phyloP scores from a whole-genome alignment of 768 basidiomycete genomes.

The Boletus sp. region DNA sequence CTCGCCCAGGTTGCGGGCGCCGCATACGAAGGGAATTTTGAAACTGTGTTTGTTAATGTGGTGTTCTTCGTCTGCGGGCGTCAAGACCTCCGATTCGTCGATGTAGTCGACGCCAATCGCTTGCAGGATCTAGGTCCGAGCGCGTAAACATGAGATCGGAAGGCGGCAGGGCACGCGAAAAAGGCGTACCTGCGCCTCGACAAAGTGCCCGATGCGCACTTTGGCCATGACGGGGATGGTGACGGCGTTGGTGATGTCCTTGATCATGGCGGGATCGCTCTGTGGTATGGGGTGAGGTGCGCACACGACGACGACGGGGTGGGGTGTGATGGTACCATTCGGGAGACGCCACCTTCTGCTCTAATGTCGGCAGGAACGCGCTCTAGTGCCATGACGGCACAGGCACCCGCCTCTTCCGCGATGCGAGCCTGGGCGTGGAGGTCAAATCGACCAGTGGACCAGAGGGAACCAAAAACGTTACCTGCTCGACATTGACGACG shows the following conservation, averaged over 20 bases:
- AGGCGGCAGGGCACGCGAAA: background rate
- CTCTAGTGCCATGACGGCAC: conserved; percentile 97
- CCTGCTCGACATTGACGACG: conserved; percentile 78
- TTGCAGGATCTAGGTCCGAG: conserved; percentile 73
- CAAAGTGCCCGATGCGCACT: conserved; percentile 95
- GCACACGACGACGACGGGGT: background rate
- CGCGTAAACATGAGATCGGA: too few relatives aligned
- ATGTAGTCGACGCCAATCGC: conserved; percentile 95
- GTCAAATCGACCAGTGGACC: conserved; percentile 7
- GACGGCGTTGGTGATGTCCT: conserved; percentile 90
- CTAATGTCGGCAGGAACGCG: conserved; percentile 96
- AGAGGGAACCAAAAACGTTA: conserved; percentile 10
- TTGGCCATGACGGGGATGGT: conserved; percentile 98
- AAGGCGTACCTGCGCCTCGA: conserved; percentile 80
- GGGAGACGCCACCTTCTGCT: conserved; percentile 86
- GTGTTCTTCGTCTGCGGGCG: conserved; percentile 93
- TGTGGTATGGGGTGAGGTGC: conserved; percentile 21
- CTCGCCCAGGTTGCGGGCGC: conserved; percentile 92
- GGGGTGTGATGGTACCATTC: conserved; percentile 69
- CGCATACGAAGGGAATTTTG: conserved; percentile 96
- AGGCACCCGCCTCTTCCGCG: conserved; percentile 96
- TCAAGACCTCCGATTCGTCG: conserved; percentile 92
- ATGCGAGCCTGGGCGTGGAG: conserved; percentile 69
- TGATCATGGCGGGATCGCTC: conserved; percentile 97
- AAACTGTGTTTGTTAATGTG: conserved; percentile 97